Percentiles rank a stretch among this genome's conserved stretches.
Conservation (phyloP, 2,329 filamentous ascomycete genomes). For the Spiromastix sp. region DNA sequence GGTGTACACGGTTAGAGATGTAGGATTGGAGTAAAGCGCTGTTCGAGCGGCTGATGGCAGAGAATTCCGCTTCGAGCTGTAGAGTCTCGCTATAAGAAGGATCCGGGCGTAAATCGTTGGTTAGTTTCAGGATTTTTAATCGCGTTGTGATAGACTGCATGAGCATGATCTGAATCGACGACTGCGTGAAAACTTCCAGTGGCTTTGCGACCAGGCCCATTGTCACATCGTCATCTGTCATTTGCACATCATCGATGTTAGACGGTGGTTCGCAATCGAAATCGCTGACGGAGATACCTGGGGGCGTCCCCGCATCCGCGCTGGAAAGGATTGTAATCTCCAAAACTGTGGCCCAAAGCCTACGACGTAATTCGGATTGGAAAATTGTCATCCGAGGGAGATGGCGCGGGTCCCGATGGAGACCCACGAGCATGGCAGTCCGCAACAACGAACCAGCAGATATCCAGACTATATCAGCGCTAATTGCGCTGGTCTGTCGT, state of each 20-base stretch:
- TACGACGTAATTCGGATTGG: slow-evolving; percentile 36
- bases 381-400: slow-evolving; percentile 25
- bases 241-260: slow-evolving; percentile 26
- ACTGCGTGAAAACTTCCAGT: slow-evolving; percentile 34
- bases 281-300: slow-evolving; percentile 23
- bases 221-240: slow-evolving; percentile 8
- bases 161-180: slow-evolving; percentile 40
- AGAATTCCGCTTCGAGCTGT: slow-evolving; percentile 37
- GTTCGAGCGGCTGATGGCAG: slow-evolving; percentile 7
- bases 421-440: slow-evolving; percentile 32
- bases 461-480: slow-evolving; percentile 25
- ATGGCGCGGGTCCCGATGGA: slow-evolving; percentile 29
- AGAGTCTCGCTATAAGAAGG: slow-evolving; percentile 40
- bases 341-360: slow-evolving; percentile 33
- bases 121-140: slow-evolving; percentile 33
- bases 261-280: slow-evolving; percentile 27
- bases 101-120: slow-evolving; percentile 37
- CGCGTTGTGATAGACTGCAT: slow-evolving; percentile 36
- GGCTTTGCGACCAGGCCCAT: slow-evolving; percentile 19
- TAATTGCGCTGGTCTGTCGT: slow-evolving; percentile 21
- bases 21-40: background rate
- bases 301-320: slow-evolving; percentile 23
- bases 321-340: slow-evolving; percentile 32
- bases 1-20: background rate
- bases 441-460: slow-evolving; percentile 29